Conservation (phyloP, 2,329 filamentous ascomycete species). For the Grosmannia penicillata region DNA sequence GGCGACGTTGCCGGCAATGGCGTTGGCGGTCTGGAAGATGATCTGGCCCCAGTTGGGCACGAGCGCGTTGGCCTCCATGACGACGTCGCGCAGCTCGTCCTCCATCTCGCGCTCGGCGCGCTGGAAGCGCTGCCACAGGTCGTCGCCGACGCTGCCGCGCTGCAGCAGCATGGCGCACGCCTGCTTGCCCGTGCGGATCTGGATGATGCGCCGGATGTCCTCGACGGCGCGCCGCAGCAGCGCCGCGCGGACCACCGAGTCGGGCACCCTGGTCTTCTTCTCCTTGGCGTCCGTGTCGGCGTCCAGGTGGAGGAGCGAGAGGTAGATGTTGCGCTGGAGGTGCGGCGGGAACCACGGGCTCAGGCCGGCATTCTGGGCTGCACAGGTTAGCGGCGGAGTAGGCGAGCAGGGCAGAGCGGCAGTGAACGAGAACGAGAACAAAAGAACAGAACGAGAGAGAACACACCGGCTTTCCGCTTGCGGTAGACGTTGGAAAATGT, state of each 20-base stretch:
- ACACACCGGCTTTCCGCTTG: constrained; percentile 70
- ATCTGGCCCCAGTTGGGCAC: constrained; percentile 77
- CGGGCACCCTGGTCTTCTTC: constrained; percentile 57
- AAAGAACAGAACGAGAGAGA: not conserved
- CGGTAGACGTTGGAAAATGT: constrained; percentile 90
- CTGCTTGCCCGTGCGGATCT: constrained; percentile 77
- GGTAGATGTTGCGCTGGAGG: constrained; percentile 85
- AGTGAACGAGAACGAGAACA: not conserved
- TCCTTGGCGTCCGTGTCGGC: constrained; percentile 26
- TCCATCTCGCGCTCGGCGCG: constrained; percentile 96
- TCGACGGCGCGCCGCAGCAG: constrained; percentile 80
- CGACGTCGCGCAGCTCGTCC: constrained; percentile 85
- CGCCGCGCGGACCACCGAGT: constrained; percentile 75
- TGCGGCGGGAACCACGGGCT: constrained; percentile 91
- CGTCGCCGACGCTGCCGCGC: constrained; percentile 85
- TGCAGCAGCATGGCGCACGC: constrained; percentile 73
- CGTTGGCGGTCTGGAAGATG: constrained; percentile 96
- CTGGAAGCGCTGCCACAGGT: constrained; percentile 84
- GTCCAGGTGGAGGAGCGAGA: constrained; percentile 73
- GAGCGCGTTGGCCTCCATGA: constrained; percentile 89
- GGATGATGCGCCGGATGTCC: constrained; percentile 82
- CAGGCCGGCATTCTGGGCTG: constrained; percentile 67
- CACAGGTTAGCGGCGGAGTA: constrained; percentile 3
- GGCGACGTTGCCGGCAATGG: constrained; percentile 74
- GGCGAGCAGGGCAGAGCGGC: too few species aligned